These are phyloP conservation scores for Begonia loranthoides DNA, from an alignment of 306 rosid species.

Conservation along the genomic window DNA sequence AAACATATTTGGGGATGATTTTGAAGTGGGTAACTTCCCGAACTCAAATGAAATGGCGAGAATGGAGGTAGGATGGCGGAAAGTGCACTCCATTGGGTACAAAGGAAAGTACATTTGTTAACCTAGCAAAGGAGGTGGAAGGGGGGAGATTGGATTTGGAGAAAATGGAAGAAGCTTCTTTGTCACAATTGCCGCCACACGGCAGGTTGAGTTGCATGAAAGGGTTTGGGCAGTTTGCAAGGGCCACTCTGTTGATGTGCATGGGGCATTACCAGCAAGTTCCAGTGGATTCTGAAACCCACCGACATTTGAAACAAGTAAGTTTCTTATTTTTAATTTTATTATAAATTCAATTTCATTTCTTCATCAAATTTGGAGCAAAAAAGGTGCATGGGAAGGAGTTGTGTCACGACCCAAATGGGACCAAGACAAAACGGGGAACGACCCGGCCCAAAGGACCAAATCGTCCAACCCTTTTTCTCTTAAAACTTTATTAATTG, in stretches of 20 bases:
- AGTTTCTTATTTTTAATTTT: neutral
- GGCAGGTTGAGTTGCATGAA: constrained; percentile 1
- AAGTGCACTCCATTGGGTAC: constrained; percentile 7
- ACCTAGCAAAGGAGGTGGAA: constrained; percentile 10
- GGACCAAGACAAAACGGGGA: no score
- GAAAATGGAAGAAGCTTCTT: neutral
- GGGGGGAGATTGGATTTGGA: constrained; percentile 3
- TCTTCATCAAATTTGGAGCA: neutral
- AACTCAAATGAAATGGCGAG: constrained; percentile 10
- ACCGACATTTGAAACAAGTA: constrained; percentile 18
- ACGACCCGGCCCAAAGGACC: no score
- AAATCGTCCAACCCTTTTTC: no score
- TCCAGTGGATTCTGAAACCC: constrained; percentile 21
- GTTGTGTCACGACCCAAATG: no score
- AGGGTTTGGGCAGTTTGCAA: constrained; percentile 20
- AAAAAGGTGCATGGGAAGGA: constrained; percentile 14
- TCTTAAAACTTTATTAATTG: no score
- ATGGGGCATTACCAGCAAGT: constrained; percentile 14
- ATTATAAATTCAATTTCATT: neutral
- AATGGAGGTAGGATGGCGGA: neutral
- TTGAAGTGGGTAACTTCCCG: constrained; percentile 15
- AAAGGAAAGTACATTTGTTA: constrained; percentile 8
- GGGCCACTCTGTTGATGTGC: constrained; percentile 17
- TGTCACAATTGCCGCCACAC: neutral
- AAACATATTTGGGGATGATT: no score